Base-by-base conservation (phyloP, 495 filamentous ascomycete species). In the Entonaema liquescens region DNA sequence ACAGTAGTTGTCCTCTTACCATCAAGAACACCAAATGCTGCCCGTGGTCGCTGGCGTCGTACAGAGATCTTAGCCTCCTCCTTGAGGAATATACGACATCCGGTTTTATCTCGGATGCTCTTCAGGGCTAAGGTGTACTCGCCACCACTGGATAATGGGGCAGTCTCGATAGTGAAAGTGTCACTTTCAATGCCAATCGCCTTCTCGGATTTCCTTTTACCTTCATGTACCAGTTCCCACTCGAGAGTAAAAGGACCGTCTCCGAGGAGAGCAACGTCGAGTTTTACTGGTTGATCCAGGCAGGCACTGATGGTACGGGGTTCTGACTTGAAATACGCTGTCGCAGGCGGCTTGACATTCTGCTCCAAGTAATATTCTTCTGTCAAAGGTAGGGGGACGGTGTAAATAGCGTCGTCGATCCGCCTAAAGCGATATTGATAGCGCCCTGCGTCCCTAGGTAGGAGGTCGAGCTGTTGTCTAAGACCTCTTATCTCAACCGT, bases 171-270 rank as follows among this genome's bases (percentile, higher is more conserved):
- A 25, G 84, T 89, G 62, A 89, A 88, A 17, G 83, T 71, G 21
- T 84, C 78, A 12, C 80, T 82, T 13, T 88, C 81, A 44, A 96
- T 90, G 50, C 82, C 86, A 7, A 87, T 82, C n/a, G 88, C 82
- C 23, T 85, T 86, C 66, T 90, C 83, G 52, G 91, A 90, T 25
- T 85, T 88, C 56, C 93, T 87, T 80, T 92, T 97, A 35, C 94
- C 93, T 65, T 91, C 89, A 76, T 98, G 92, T n/a, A 97, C 86
- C 29, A 98, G 80, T 76, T 98, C 95, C 80, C 97, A 99, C 71
- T 97, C 93, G 7, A 99, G 77, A n/a, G 82, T 91, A 84, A 93
- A 97, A 0, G 95, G 95, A 19, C 87, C 82, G 65, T 97, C 93
- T 33, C 96, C 95, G 57, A 89, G 80, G 49, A 98, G 86, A 61